A percentile compares a stretch with the other conserved stretches of the same genome.
phyloP scores from a whole-genome alignment of 1,284 basidiomycete species.

The Mycena citricolor region DNA sequence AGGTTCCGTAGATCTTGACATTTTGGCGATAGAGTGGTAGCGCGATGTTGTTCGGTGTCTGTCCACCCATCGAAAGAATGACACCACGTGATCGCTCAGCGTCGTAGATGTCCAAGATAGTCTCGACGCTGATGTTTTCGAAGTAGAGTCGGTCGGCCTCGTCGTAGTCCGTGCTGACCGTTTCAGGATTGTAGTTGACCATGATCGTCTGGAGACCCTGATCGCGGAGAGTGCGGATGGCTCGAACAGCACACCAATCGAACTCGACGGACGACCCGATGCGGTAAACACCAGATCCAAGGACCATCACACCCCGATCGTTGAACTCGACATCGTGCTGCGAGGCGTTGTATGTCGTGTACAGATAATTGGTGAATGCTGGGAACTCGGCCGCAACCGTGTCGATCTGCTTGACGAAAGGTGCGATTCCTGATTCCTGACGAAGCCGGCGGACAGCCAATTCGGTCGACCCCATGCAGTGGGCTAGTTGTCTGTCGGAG shows the following conservation, averaged over 20 bases:
- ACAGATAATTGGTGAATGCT: slow-evolving; percentile 97
- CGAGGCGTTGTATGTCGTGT: slow-evolving; percentile 95
- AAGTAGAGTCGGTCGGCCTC: slow-evolving; percentile 98
- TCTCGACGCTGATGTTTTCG: slow-evolving; percentile 97
- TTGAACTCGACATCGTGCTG: slow-evolving; percentile 90
- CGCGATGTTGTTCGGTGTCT: slow-evolving; percentile 98
- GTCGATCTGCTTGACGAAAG: slow-evolving; percentile 98
- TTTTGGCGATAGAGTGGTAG: slow-evolving; percentile 92
- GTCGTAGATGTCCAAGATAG: slow-evolving; percentile 97
- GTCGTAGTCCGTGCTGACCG: slow-evolving; percentile 98
- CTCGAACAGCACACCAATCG: slow-evolving; percentile 99
- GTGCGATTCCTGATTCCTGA: slow-evolving; percentile 80
- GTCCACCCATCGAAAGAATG: slow-evolving; percentile 97
- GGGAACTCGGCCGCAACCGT: slow-evolving; percentile 99
- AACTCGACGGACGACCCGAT: slow-evolving; percentile 99
- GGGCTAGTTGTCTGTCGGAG: slow-evolving; percentile 89
- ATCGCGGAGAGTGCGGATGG: slow-evolving; percentile 92
- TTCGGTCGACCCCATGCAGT: slow-evolving; percentile 81
- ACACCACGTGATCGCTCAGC: slow-evolving; percentile 87
- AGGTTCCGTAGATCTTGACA: slow-evolving; percentile 97
- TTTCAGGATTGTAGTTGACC: slow-evolving; percentile 99
- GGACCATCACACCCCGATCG: slow-evolving; percentile 94
- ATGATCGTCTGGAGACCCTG: slow-evolving; percentile 96
- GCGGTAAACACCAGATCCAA: slow-evolving; percentile 97
- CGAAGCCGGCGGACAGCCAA: slow-evolving; percentile 86